Evolutionary conservation across 208 protist genomes (phyloP), one percentile per base, ranked within the genome.

Genomic region (Wallacemonas sp.): DNA sequence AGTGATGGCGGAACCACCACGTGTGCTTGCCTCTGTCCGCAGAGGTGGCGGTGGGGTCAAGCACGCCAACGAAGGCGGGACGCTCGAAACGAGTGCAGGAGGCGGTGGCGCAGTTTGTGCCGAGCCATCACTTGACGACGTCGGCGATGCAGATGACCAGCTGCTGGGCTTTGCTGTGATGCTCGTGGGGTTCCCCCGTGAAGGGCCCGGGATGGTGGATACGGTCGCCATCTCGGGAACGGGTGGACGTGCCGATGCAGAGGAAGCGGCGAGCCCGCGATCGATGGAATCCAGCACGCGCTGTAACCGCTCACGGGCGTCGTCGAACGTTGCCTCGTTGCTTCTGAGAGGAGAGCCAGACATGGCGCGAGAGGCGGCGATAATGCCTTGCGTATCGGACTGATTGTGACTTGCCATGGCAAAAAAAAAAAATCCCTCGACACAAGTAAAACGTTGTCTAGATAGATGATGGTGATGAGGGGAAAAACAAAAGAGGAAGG

Each of bases 221-320:
- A n/a, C n/a, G n/a, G n/a, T n/a, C n/a, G n/a, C n/a, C n/a, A n/a
- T n/a, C n/a, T n/a, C n/a, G n/a, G n/a, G n/a, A n/a, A n/a, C n/a
- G n/a, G n/a, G n/a, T n/a, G n/a, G n/a, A n/a, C n/a, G n/a, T n/a
- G n/a, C n/a, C n/a, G n/a, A n/a, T n/a, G n/a, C n/a, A n/a, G 30
- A 55, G 1, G 42, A 24, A 17, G 45, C 61, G 15, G 47, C 26
- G 8, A 84, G 54, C 22, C 72, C 68, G 19, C 65, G 47, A 55
- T 91, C 80, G 36, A 91, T 86, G n/a, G 58, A 67, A 6, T 62
- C 72, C 75, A 91, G 70, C 42, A 84, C 80, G n/a, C 70, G 42
- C 2, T 72, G 72, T 34, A 91, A 59, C 9, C 78, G 72, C 0
- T 70, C 79, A 15, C 64, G 62, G 0, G 84, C 62, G 15, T 78